Base-by-base conservation (phyloP, 306 rosid species). In the Vigna unguiculata region DNA sequence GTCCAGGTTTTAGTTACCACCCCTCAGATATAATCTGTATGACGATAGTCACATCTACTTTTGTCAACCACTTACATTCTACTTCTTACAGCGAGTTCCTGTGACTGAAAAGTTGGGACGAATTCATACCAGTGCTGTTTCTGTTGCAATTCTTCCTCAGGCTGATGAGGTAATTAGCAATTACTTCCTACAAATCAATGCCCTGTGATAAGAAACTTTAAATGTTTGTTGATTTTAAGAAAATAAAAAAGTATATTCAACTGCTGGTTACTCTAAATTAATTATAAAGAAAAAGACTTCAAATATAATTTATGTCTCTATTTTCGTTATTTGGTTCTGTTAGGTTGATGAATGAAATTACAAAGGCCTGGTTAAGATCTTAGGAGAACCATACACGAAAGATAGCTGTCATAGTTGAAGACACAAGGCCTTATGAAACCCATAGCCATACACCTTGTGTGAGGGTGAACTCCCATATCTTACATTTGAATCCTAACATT, bases 141-240 rank as follows among this genome's bases (percentile, higher is more conserved):
- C 98, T 83, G 97, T 94, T 63, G 98, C 97, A 64, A 91, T 90
- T 78, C 98, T 94, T 74, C 96, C 98, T 74, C 96, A 94, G 80
- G 97, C 97, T 66, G 96, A 94, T 85, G 94, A 87, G 90, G 97
- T 94, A 59, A 78, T 69, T 81, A 59, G 89, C 85, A 52, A 76
- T 66, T 76, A 61, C 62, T 63, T 63, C 40, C 40, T 34, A 51
- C 48, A 8, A 38, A 65, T 71, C 70, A 72, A 36, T 76, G 34
- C 52, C 69, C 38, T 38, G 66, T 49, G 54, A 36, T 62, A 48
- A 55, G 15, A 28, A 72, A 73, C 61, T 70, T 55, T 61, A 32
- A 63, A 63, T 82, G 51, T 25, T 14, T 73, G 40, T 49, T 74
- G 69, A 30, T 7, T 70, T 49, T 25, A 38, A 60, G 69, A 16